Percentiles rank a stretch among this genome's conserved stretches.
Evolutionary conservation across 2,329 filamentous ascomycete species (phyloP).

Genomic region (Claviceps citrina): DNA sequence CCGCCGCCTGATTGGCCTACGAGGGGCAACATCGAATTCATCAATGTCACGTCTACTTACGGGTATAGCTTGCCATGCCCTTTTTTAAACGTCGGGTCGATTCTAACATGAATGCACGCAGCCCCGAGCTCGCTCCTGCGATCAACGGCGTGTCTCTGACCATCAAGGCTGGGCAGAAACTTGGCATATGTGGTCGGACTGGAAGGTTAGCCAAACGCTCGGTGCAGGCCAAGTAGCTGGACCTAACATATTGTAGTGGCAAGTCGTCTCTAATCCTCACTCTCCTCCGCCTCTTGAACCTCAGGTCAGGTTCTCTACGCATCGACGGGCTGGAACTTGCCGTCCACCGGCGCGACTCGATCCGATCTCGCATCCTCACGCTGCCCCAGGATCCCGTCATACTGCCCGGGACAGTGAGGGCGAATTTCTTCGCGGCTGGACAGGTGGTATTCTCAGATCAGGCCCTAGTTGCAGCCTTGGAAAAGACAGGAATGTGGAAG

Average conservation of each 20-base stretch:
- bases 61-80: no score
- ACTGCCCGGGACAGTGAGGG: constrained; percentile 30
- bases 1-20: constrained; percentile 14
- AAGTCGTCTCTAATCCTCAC: constrained; percentile 24
- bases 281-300: constrained; percentile 32
- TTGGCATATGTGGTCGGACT: constrained; percentile 29
- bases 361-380: constrained; percentile 21
- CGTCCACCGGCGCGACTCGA: constrained; percentile 9
- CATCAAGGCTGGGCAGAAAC: constrained; percentile 19
- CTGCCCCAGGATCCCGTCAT: constrained; percentile 38
- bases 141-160: constrained; percentile 16
- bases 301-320: constrained; percentile 23
- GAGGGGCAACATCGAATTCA: constrained; percentile 13
- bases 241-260: constrained; percentile 10
- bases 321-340: constrained; percentile 28
- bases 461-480: constrained; percentile 30
- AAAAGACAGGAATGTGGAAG: constrained; percentile 20
- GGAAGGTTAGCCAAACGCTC: constrained; percentile 16
- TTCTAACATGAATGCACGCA: no score
- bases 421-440: no score
- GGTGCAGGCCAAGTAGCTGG: no score
- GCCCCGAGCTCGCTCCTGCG: no score
- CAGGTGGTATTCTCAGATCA: no score
- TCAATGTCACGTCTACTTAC: constrained; percentile 14
- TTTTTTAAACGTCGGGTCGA: no score